Percentiles rank a stretch among this genome's conserved stretches.
These are phyloP conservation scores for Astragalus membranaceus DNA, from an alignment of 306 rosid species.

Conservation along the genomic window DNA sequence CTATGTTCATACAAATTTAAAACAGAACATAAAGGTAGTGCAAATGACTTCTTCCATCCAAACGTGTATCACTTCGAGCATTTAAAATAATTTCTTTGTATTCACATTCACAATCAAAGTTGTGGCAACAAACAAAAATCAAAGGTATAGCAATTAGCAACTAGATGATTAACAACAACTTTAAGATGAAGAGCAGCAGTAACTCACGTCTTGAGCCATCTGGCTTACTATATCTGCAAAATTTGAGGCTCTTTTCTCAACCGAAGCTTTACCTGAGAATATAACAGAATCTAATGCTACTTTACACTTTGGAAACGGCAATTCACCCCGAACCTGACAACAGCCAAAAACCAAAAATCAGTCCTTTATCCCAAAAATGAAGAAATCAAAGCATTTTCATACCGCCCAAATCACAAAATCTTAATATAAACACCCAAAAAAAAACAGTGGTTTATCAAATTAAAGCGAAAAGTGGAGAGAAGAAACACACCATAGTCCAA, in stretches of 20 bases:
- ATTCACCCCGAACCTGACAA: constrained; percentile 83
- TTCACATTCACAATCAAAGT: not conserved
- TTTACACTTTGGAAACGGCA: constrained; percentile 84
- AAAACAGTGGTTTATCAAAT: not conserved
- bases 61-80: not conserved
- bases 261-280: constrained; percentile 48
- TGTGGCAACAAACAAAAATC: not conserved
- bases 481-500: constrained; percentile 61
- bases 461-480: not conserved
- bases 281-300: constrained; percentile 73
- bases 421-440: not conserved
- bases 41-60: not conserved
- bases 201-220: constrained; percentile 94
- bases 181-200: not conserved
- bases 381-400: not conserved
- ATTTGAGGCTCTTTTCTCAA: constrained; percentile 58
- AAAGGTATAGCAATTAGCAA: not conserved
- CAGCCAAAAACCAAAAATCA: constrained; percentile 12
- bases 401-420: not conserved
- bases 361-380: constrained; percentile 2
- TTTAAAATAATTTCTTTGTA: not conserved
- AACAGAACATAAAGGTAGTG: not conserved
- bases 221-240: constrained; percentile 89
- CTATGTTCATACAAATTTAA: not conserved
- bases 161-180: not conserved